Conservation (phyloP, 768 basidiomycete species). For the Obba rivulosa region DNA sequence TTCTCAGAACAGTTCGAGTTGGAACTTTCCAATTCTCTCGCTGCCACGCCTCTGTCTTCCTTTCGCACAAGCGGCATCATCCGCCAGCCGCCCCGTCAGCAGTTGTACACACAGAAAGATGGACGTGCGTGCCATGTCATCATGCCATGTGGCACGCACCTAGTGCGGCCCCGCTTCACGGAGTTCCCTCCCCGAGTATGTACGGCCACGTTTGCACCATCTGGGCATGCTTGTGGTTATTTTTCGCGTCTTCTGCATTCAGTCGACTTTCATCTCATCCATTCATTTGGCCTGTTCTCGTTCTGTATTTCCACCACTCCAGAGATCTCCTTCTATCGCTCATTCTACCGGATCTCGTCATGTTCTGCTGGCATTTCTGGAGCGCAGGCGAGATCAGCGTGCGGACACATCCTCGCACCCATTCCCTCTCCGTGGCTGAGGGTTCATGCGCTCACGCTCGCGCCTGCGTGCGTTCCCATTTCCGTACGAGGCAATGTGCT, state of each 20-base stretch:
- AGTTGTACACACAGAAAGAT: too few relatives aligned
- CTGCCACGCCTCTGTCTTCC: background rate
- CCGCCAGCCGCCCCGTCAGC: too few relatives aligned
- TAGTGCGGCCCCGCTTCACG: too few relatives aligned
- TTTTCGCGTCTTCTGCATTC: background rate
- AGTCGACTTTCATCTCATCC: background rate
- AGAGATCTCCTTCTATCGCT: background rate
- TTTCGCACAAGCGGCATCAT: background rate
- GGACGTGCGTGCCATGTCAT: background rate
- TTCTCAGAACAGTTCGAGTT: too few relatives aligned
- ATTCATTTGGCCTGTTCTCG: background rate
- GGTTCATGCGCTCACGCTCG: too few relatives aligned
- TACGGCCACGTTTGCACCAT: background rate
- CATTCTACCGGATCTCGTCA: background rate
- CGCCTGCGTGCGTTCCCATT: too few relatives aligned
- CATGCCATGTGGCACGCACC: too few relatives aligned
- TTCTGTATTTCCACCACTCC: background rate
- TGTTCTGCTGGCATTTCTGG: background rate
- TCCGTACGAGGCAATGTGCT: too few relatives aligned
- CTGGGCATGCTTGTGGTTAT: background rate
- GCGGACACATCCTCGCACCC: too few relatives aligned
- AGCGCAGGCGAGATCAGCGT: background rate
- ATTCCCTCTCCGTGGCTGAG: too few relatives aligned
- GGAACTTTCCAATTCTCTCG: slow-evolving; percentile 5
- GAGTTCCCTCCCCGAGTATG: background rate